Percentiles rank a stretch among this genome's conserved stretches.
Conservation (phyloP, 306 rosid genomes). For the Adenanthera pavonina region DNA sequence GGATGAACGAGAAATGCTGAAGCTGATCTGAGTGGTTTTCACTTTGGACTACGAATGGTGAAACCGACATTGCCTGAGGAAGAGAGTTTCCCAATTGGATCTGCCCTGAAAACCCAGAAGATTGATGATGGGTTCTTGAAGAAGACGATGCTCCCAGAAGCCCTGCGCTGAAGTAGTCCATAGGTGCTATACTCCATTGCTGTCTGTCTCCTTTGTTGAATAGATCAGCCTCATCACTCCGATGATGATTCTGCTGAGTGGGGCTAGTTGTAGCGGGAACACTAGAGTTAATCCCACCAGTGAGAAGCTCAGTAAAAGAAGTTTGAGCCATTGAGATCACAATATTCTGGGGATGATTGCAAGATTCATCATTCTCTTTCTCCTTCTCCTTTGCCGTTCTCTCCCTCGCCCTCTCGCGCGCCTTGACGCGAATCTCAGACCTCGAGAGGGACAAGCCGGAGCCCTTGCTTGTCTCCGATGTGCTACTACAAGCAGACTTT, state of each 20-base stretch:
- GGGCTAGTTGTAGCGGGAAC: slow-evolving; percentile 49
- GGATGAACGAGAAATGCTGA: slow-evolving; percentile 67
- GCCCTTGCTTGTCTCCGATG: slow-evolving; percentile 91
- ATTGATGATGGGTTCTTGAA: slow-evolving; percentile 55
- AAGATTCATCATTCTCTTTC: slow-evolving; percentile 49
- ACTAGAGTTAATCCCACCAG: slow-evolving; percentile 52
- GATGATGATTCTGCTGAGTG: slow-evolving; percentile 40
- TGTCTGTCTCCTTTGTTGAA: slow-evolving; percentile 55
- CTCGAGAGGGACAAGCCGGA: slow-evolving; percentile 86
- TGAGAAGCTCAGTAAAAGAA: slow-evolving; percentile 83
- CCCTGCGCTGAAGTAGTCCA: slow-evolving; percentile 69
- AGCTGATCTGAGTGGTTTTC: slow-evolving; percentile 56
- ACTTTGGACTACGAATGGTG: slow-evolving; percentile 52
- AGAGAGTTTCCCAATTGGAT: slow-evolving; percentile 59
- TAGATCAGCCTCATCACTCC: slow-evolving; percentile 48
- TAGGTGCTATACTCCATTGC: slow-evolving; percentile 53
- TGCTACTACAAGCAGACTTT: slow-evolving; percentile 89
- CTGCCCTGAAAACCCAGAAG: slow-evolving; percentile 60
- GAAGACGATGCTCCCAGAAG: slow-evolving; percentile 52
- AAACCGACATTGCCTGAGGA: slow-evolving; percentile 57
- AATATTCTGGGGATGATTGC: slow-evolving; percentile 34
- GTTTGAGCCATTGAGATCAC: slow-evolving; percentile 55
- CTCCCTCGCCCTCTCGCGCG: slow-evolving; percentile 84
- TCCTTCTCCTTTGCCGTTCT: slow-evolving; percentile 67
- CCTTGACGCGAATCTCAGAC: slow-evolving; percentile 68